Percentiles rank a stretch among this genome's conserved stretches.
phyloP scores from a whole-genome alignment of 2,329 filamentous ascomycete genomes.

The Metarhizium guizhouense region DNA sequence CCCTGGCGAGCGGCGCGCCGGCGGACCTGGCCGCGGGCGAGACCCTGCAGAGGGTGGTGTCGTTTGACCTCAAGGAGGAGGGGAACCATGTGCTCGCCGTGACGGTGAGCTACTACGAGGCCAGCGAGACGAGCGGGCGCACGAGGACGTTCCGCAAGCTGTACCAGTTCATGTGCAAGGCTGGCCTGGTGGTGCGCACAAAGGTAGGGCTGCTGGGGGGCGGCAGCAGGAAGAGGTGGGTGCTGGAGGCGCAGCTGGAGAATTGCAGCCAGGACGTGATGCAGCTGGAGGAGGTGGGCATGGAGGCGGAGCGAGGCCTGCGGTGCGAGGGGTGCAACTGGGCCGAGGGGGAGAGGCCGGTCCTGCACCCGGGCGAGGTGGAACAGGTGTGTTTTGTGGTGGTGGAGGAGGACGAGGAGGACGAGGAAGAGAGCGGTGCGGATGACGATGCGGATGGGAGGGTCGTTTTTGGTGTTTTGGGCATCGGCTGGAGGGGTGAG shows the following conservation, averaged over 20 bases:
- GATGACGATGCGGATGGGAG: constrained; percentile 42
- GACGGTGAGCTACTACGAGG: constrained; percentile 90
- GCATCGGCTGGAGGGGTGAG: constrained; percentile 78
- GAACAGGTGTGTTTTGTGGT: constrained; percentile 59
- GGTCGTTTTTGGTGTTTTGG: constrained; percentile 68
- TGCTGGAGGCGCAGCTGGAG: constrained; percentile 89
- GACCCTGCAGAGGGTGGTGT: constrained; percentile 72
- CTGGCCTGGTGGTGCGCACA: constrained; percentile 80
- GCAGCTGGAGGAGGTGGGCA: constrained; percentile 58
- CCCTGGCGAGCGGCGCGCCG: constrained; percentile 31
- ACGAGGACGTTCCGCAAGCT: constrained; percentile 86
- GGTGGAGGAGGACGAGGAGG: constrained; percentile 36
- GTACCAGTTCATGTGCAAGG: constrained; percentile 93
- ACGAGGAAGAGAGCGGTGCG: constrained; percentile 19
- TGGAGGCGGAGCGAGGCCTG: constrained; percentile 45
- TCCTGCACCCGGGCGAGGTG: constrained; percentile 53
- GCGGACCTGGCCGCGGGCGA: constrained; percentile 49
- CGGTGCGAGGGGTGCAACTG: constrained; percentile 49
- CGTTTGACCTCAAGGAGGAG: constrained; percentile 86
- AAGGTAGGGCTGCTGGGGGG: constrained; percentile 61
- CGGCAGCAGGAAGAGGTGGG: constrained; percentile 43
- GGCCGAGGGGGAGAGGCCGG: constrained; percentile 38
- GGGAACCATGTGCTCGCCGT: constrained; percentile 90
- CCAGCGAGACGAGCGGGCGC: constrained; percentile 57
- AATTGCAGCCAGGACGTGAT: constrained; percentile 83